Evolutionary conservation across 345 rosid genomes (phyloP).

Genomic region (Rhizophora apiculata): DNA sequence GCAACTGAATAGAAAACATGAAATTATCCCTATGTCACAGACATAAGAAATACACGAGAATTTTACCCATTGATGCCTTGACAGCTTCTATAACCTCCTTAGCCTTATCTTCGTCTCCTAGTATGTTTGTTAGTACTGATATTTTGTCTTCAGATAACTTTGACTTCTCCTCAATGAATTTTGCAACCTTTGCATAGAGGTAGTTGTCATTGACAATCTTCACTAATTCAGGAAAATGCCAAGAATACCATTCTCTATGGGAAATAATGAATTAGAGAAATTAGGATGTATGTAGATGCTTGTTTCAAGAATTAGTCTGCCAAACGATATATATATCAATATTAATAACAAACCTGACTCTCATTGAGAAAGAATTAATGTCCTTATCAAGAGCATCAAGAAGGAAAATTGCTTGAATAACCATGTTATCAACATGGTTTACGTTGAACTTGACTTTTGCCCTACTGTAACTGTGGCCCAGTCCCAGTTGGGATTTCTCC

Average conservation of each 20-base stretch:
- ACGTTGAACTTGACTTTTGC: conserved; percentile 96
- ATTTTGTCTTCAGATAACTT: conserved; percentile 57
- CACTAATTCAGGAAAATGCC: conserved; percentile 95
- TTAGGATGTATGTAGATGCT: background rate
- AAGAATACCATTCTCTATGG: conserved; percentile 93
- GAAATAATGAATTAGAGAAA: conserved; percentile 11
- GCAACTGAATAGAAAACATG: conserved; percentile 1
- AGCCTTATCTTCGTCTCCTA: conserved; percentile 93
- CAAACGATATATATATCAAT: background rate
- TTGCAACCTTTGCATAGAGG: conserved; percentile 72
- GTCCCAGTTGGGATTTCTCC: conserved; percentile 93
- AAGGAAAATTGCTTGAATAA: conserved; percentile 88
- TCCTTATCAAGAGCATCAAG: conserved; percentile 90
- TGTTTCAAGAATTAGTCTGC: background rate
- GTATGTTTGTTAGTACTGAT: conserved; percentile 55
- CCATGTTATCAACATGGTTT: conserved; percentile 87
- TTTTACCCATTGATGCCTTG: conserved; percentile 90
- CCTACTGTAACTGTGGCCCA: conserved; percentile 90
- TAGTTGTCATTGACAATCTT: conserved; percentile 95
- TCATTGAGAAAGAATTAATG: conserved; percentile 80
- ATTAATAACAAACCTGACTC: conserved; percentile 62
- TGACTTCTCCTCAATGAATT: conserved; percentile 67
- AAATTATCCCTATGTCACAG: background rate
- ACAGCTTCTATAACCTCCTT: conserved; percentile 87
- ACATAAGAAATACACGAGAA: conserved; percentile 8